Conservation (phyloP, 352 stramenopile genomes). For the Phytopythium delawarense region DNA sequence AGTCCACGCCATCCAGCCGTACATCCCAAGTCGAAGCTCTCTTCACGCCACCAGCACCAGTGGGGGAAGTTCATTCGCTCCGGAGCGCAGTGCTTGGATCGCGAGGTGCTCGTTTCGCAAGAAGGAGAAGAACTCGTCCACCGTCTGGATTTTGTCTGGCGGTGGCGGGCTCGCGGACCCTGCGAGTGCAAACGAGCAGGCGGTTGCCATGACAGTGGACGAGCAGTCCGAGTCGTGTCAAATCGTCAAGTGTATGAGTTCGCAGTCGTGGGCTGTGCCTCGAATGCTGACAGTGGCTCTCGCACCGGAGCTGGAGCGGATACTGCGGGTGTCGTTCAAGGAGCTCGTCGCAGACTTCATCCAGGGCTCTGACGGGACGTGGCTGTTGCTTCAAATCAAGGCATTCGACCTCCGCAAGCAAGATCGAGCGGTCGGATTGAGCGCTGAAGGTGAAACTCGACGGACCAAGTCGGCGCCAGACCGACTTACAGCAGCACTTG, state of each 20-base stretch:
- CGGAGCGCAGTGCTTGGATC: slow-evolving; percentile 42
- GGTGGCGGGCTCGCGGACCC: slow-evolving; percentile 2
- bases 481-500: slow-evolving; percentile 20
- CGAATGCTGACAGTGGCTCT: slow-evolving; percentile 34
- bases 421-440: slow-evolving; percentile 3
- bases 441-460: slow-evolving; percentile 1
- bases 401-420: slow-evolving; percentile 38
- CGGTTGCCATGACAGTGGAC: slow-evolving; percentile 13
- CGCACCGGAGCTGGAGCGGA: slow-evolving; percentile 27
- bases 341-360: slow-evolving; percentile 57
- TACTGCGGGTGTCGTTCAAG: slow-evolving; percentile 33
- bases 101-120: slow-evolving; percentile 48
- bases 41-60: neutral
- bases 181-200: too few relatives aligned
- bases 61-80: neutral
- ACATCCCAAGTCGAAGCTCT: slow-evolving; percentile 25
- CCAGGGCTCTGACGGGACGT: slow-evolving; percentile 41
- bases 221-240: slow-evolving; percentile 29
- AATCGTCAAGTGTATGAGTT: slow-evolving; percentile 45
- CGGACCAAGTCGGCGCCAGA: slow-evolving; percentile 45
- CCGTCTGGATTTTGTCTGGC: slow-evolving; percentile 55
- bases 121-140: slow-evolving; percentile 36
- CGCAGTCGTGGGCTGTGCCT: slow-evolving; percentile 48
- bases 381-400: slow-evolving; percentile 74
- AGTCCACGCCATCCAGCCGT: slow-evolving; percentile 38